Conservation (phyloP, 257 asterid species). For the Solanum etuberosum region DNA sequence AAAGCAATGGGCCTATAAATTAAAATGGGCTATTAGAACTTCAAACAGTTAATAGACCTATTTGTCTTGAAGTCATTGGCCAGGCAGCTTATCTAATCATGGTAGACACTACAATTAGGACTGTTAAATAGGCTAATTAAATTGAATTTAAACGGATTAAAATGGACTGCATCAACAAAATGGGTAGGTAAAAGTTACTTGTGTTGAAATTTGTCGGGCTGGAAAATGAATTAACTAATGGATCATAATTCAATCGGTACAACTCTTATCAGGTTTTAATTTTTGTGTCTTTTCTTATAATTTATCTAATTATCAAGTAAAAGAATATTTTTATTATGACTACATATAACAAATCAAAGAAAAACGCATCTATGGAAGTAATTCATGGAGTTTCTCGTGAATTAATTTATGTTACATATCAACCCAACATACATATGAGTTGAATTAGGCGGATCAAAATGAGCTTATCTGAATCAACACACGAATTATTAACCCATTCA, state of each 20-base stretch:
- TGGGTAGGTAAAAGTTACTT: neutral
- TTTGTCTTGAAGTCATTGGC: neutral
- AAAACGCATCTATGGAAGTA: neutral
- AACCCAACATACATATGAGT: neutral
- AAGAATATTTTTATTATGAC: neutral
- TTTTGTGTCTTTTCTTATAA: neutral
- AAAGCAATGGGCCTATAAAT: neutral
- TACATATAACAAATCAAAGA: neutral
- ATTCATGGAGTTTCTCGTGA: neutral
- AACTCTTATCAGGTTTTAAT: neutral
- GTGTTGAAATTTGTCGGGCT: neutral
- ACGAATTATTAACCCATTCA: neutral
- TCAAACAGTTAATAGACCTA: neutral
- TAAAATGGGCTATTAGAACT: neutral
- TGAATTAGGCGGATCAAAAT: neutral
- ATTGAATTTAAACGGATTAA: neutral
- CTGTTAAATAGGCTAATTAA: neutral
- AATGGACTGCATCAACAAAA: neutral
- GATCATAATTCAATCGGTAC: neutral
- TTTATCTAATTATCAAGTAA: neutral
- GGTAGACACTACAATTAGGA: neutral
- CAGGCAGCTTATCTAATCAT: too few relatives aligned
- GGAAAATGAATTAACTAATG: neutral
- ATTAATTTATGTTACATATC: neutral
- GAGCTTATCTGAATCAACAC: neutral